Percentiles rank a stretch among this genome's conserved stretches.
phyloP scores from a whole-genome alignment of 352 stramenopile species.

The Pythium utonaiense region DNA sequence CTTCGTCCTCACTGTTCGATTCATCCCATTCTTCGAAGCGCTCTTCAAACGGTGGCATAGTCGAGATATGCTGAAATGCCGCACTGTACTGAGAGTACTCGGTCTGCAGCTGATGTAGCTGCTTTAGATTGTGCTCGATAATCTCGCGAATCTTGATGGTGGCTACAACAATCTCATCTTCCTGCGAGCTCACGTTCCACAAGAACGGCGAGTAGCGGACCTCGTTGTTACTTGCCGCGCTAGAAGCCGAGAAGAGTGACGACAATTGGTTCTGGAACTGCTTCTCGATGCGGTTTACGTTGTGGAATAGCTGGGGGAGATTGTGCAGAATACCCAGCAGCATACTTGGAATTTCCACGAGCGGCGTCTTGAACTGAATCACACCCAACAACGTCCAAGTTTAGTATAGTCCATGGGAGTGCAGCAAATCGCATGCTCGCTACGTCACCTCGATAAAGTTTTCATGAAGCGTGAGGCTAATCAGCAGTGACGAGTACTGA shows the following conservation, averaged over 20 bases:
- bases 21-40: conserved; percentile 6
- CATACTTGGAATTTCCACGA: conserved; percentile 52
- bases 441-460: conserved; percentile 22
- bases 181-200: conserved; percentile 64
- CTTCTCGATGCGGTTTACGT: conserved; percentile 59
- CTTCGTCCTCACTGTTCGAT: conserved; percentile 14
- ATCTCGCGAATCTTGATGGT: conserved; percentile 62
- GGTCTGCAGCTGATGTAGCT: conserved; percentile 34
- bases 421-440: too few relatives aligned
- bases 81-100: conserved; percentile 38
- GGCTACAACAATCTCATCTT: conserved; percentile 49
- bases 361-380: conserved; percentile 42
- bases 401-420: too few relatives aligned
- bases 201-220: conserved; percentile 42
- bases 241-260: background rate
- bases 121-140: conserved; percentile 47
- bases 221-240: background rate
- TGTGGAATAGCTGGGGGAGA: conserved; percentile 59
- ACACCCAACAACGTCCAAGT: background rate
- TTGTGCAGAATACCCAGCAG: conserved; percentile 70
- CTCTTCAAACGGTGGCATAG: background rate
- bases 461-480: conserved; percentile 23
- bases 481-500: conserved; percentile 18
- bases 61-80: conserved; percentile 33
- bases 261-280: conserved; percentile 43